A percentile compares a stretch with the other conserved stretches of the same genome.
Conservation (phyloP, 2,329 filamentous ascomycete genomes). For the Alternaria tenuissima region DNA sequence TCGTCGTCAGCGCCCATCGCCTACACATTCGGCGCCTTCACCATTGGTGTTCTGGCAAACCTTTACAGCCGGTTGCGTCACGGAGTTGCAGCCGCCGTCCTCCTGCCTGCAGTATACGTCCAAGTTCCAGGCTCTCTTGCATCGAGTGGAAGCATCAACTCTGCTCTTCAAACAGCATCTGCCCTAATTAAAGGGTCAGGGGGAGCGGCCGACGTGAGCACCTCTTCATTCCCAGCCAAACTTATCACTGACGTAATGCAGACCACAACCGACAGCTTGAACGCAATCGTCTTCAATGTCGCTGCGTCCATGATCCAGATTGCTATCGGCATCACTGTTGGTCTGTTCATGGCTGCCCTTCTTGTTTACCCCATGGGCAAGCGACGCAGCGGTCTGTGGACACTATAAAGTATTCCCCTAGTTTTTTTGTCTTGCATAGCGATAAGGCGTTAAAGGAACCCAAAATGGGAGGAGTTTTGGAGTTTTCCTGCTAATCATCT, state of each 20-base stretch:
- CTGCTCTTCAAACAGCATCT: conserved; percentile 38
- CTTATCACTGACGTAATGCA: conserved; percentile 13
- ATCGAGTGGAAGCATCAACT: conserved; percentile 41
- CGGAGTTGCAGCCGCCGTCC: conserved; percentile 54
- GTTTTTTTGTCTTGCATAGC: conserved; percentile 24
- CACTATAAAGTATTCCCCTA: conserved; percentile 37
- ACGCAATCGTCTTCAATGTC: conserved; percentile 52
- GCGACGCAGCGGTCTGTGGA: conserved; percentile 52
- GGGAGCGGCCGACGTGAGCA: conserved; percentile 28
- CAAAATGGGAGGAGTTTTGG: conserved; percentile 15
- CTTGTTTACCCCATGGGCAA: conserved; percentile 61
- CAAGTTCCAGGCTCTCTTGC: conserved; percentile 46
- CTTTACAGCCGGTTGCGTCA: conserved; percentile 73
- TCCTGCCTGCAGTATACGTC: conserved; percentile 44
- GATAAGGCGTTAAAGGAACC: conserved; percentile 26
- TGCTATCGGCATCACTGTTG: conserved; percentile 61
- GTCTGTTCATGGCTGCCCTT: conserved; percentile 58
- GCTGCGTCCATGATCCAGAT: conserved; percentile 60
- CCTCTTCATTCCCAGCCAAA: conserved; percentile 2
- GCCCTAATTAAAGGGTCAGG: conserved; percentile 34
- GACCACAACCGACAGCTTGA: conserved; percentile 32
- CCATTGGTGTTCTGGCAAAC: conserved; percentile 79
- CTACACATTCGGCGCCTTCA: conserved; percentile 78
- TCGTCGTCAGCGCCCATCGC: conserved; percentile 74
- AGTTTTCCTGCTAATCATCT: conserved; percentile 28